Percentiles rank a stretch among this genome's conserved stretches.
Conservation (phyloP, 192 early-diverging fungal genomes). For the Linnemannia hyalina region DNA sequence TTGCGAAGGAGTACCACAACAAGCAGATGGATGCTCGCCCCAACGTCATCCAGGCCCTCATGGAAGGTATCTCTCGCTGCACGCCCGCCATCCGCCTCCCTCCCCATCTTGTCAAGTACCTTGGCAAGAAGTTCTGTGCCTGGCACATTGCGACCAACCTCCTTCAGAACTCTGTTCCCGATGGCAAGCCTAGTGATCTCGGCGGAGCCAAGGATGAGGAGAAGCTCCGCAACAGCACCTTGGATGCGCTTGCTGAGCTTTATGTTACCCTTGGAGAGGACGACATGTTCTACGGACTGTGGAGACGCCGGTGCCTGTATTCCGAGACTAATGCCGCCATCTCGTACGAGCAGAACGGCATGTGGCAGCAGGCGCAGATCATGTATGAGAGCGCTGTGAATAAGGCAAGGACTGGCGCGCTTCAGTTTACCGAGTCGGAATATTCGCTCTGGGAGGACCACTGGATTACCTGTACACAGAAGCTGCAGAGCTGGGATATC, state of each 20-base stretch:
- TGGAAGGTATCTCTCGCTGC: slow-evolving; percentile 88
- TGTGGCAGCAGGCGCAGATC: slow-evolving; percentile 93
- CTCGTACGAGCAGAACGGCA: slow-evolving; percentile 93
- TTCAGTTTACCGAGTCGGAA: slow-evolving; percentile 95
- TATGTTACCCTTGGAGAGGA: slow-evolving; percentile 88
- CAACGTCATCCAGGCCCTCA: slow-evolving; percentile 95
- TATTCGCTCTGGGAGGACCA: slow-evolving; percentile 98
- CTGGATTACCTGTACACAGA: slow-evolving; percentile 92
- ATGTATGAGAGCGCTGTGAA: slow-evolving; percentile 94
- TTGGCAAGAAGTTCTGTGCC: slow-evolving; percentile 92
- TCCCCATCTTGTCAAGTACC: slow-evolving; percentile 93
- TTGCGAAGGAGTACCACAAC: slow-evolving; percentile 93
- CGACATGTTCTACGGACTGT: slow-evolving; percentile 94
- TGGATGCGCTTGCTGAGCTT: slow-evolving; percentile 92
- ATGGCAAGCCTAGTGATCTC: slow-evolving; percentile 55
- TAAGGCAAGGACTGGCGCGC: slow-evolving; percentile 86
- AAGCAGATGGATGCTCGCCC: slow-evolving; percentile 84
- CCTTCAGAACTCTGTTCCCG: slow-evolving; percentile 77
- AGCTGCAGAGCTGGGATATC: slow-evolving; percentile 98
- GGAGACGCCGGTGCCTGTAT: slow-evolving; percentile 91
- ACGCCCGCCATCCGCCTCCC: slow-evolving; percentile 82
- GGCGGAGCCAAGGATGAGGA: slow-evolving; percentile 83
- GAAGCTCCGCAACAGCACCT: slow-evolving; percentile 86
- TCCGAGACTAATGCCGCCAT: slow-evolving; percentile 96
- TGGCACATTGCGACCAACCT: slow-evolving; percentile 92